Evolutionary conservation across 352 stramenopile genomes (phyloP).

Genomic region (Elongisporangium undulatum): DNA sequence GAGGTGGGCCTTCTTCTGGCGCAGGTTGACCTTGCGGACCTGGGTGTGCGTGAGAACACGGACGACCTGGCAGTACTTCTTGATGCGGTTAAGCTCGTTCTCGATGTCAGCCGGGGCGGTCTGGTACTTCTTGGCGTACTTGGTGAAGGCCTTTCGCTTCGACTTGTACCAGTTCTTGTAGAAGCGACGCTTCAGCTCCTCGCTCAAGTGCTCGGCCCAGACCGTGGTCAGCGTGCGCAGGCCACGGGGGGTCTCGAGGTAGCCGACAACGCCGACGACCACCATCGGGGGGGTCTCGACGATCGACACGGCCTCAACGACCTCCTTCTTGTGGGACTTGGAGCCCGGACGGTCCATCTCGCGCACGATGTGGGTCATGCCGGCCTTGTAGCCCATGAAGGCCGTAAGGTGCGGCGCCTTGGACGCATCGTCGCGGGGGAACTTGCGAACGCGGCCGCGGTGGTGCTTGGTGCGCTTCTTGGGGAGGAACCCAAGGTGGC

Average conservation of each 20-base stretch:
- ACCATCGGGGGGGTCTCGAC: conserved; percentile 99
- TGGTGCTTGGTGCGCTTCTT: conserved; percentile 99
- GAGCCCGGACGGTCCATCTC: conserved; percentile 98
- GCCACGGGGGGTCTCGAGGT: conserved; percentile 99
- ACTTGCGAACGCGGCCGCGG: conserved; percentile 97
- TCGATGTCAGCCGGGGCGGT: conserved; percentile 91
- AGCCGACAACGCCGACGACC: conserved; percentile 99
- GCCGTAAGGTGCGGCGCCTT: conserved; percentile 98
- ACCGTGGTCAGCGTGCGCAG: conserved; percentile 99
- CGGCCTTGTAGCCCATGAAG: conserved; percentile 99
- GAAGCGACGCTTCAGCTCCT: conserved; percentile 99
- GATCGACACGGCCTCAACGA: conserved; percentile 99
- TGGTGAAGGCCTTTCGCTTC: conserved; percentile 99
- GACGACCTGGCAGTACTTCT: conserved; percentile 99
- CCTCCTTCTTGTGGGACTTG: conserved; percentile 99
- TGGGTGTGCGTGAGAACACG: conserved; percentile 99
- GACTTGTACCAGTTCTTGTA: conserved; percentile 99
- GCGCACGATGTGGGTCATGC: conserved; percentile 99
- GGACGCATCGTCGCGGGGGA: conserved; percentile 97
- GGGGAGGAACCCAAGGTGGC: conserved; percentile 98
- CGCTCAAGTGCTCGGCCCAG: conserved; percentile 98
- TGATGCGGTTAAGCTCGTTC: conserved; percentile 98
- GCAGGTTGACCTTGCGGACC: conserved; percentile 98
- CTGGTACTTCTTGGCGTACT: conserved; percentile 99
- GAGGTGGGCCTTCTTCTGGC: conserved; percentile 99